Evolutionary conservation across 2,329 filamentous ascomycete genomes (phyloP), one percentile per base, ranked within the genome.

Genomic region (Apiospora rasikravindrae): DNA sequence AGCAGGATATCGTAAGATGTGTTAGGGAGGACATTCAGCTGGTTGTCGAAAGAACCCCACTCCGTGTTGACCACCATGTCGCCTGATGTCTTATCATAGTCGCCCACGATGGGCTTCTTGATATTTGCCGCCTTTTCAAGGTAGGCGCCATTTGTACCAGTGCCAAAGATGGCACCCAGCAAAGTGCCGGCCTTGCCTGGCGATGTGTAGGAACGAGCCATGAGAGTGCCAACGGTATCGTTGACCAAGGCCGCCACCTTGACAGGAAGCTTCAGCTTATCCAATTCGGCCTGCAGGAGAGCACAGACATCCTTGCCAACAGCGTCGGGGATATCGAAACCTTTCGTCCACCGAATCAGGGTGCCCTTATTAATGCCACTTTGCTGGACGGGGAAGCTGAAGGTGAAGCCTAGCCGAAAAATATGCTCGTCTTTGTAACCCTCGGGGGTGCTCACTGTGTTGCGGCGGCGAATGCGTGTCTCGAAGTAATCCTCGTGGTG

Each of bases 1-100:
- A 99, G 87, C 72, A 90, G 88, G 69, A 87, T 84, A 80, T 99
- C 96, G 84, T 94, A 98, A 0, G 90, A 85, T 0, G 96, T 98
- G 78, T 91, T 92, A 66, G 96, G 96, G 53, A 99, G 88, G 26
- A 97, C 93, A 77, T 92, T 94, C 75, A 98, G 90, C 77, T 93
- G 90, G 84, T 98, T 98, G 84, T 99, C 96, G 79, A 99, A 99
- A 72, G 94, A 97, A 74, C 96, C 96, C 96, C 96, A 99, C 84
- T 99, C 96, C 0, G 94, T 96, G 84, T 99, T 99, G 84, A 99
- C 89, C 72, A 99, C 94, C 96, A 99, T 99, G 77, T 97, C 91
- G 70, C 95, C 95, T 0, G 95, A 97, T 11, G 90, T 91, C 68
- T 86, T 87, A 82, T 98, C 94, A 77, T 93, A 96, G 5, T 92